Evolutionary conservation across 1,284 basidiomycete genomes (phyloP), one percentile per base, ranked within the genome.

Genomic region (Butyriboletus appendiculatus): DNA sequence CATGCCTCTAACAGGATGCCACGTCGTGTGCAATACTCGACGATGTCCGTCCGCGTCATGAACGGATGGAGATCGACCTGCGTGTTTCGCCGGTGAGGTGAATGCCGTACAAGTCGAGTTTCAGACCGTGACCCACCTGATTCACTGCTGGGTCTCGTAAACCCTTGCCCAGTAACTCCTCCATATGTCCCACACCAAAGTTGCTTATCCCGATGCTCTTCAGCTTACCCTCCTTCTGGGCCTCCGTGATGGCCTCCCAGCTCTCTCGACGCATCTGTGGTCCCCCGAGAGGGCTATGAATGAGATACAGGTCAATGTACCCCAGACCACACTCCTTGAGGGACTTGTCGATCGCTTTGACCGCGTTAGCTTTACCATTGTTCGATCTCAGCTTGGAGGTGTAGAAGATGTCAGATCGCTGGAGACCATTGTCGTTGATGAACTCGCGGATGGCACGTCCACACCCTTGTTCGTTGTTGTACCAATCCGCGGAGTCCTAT

Each of bases 61-160:
- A 87, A 93, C 2, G 88, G 89, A 67, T 91, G 88, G 15, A 90
- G 71, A 67, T 88, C 80, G 54, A 83, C 80, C 79, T 81, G 28
- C 47, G 41, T 48, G 48, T 50, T 52, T 59, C 34, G 33, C 5
- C 43, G 38, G 46, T 37, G 52, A 45, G 54, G 53, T 44, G 40
- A 40, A 54, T 38, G 51, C 30, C 34, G 38, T 40, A 48, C 43
- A 24, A 15, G 35, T 11, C 34, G 47, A 15, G 38, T 33, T 45
- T 34, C 42, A 40, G n/a, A 45, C 5, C 33, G 35, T 8, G 32
- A 65, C 71, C 68, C 65, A 90, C 85, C 71, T 91, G 88, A 64
- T 90, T 85, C 43, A 91, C 74, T 0, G 74, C 77, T 0, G 88
- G 87, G 30, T 81, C 61, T 45, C 76, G 75, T 20, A 78, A 66